Percentiles rank a stretch among this genome's conserved stretches.
phyloP scores from a whole-genome alignment of 345 rosid species.

The Moringa oleifera region DNA sequence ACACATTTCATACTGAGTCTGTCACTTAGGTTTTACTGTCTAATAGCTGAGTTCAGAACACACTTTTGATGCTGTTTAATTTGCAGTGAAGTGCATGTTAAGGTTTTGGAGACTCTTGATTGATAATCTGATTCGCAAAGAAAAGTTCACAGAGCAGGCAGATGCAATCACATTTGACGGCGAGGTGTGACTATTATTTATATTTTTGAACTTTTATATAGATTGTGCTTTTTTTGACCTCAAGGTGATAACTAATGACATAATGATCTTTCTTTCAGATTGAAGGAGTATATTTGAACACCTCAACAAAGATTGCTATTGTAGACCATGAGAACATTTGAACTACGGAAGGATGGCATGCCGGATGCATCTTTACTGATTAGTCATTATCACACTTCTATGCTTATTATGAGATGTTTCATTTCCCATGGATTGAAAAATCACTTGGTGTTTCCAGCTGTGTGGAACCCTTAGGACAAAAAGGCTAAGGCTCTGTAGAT shows the following conservation, averaged over 20 bases:
- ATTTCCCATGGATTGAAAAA: not conserved
- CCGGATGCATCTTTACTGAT: conserved; percentile 64
- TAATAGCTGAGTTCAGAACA: conserved; percentile 2
- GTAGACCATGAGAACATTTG: conserved; percentile 94
- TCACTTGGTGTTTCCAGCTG: conserved; percentile 39
- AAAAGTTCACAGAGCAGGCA: conserved; percentile 92
- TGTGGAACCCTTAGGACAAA: conserved; percentile 97
- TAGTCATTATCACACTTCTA: conserved; percentile 6
- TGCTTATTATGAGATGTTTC: not conserved
- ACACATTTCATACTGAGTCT: not conserved
- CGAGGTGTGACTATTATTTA: conserved; percentile 49
- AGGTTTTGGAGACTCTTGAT: conserved; percentile 97
- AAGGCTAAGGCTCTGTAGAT: conserved; percentile 74
- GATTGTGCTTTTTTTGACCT: not conserved
- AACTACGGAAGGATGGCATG: conserved; percentile 78
- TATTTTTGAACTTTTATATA: not conserved
- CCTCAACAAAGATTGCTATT: conserved; percentile 86
- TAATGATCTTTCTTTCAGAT: conserved; percentile 30
- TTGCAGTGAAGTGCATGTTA: conserved; percentile 93
- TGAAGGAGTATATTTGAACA: conserved; percentile 82
- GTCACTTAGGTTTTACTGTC: not conserved
- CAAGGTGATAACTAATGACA: not conserved
- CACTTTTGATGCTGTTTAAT: conserved; percentile 22
- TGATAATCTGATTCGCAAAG: conserved; percentile 58
- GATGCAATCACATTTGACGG: conserved; percentile 94